phyloP scores from a whole-genome alignment of 176 grass and related monocot species.

The Triticum turgidum region DNA sequence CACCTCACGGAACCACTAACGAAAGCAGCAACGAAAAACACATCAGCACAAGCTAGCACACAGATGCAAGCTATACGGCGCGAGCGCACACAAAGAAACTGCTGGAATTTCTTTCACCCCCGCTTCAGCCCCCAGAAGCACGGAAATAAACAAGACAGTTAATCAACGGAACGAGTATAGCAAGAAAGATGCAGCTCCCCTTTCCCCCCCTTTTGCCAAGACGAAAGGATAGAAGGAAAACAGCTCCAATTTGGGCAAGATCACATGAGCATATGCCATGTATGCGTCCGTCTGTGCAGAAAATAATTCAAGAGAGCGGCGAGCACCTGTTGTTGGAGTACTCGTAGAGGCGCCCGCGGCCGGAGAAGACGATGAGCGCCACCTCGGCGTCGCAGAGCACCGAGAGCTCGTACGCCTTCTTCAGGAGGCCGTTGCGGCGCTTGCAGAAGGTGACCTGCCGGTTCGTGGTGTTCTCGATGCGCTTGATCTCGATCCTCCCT shows the following conservation, averaged over 20 bases:
- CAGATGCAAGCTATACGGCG: neutral
- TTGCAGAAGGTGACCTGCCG: slow-evolving; percentile 86
- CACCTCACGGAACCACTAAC: slow-evolving; percentile 39
- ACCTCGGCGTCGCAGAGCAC: slow-evolving; percentile 71
- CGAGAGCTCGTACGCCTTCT: slow-evolving; percentile 81
- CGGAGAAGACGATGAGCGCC: slow-evolving; percentile 71
- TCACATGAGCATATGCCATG: neutral
- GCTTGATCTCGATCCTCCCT: slow-evolving; percentile 78
- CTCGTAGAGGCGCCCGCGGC: slow-evolving; percentile 76
- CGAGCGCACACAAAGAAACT: slow-evolving; percentile 32
- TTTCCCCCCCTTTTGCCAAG: slow-evolving; percentile 8
- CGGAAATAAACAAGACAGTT: slow-evolving; percentile 43
- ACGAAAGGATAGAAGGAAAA: slow-evolving; percentile 13
- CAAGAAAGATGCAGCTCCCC: slow-evolving; percentile 31
- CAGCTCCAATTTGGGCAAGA: slow-evolving; percentile 28
- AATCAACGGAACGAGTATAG: slow-evolving; percentile 26
- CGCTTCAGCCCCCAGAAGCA: slow-evolving; percentile 25
- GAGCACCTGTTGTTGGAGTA: slow-evolving; percentile 71
- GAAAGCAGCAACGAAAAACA: slow-evolving; percentile 36
- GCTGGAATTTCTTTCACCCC: slow-evolving; percentile 38
- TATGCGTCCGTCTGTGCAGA: neutral
- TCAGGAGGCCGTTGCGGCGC: slow-evolving; percentile 75
- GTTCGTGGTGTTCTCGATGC: slow-evolving; percentile 79
- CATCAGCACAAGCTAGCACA: neutral
- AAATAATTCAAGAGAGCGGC: too few species aligned